Conservation (phyloP, 148 eudicot species). For the Polygonum aviculare region DNA sequence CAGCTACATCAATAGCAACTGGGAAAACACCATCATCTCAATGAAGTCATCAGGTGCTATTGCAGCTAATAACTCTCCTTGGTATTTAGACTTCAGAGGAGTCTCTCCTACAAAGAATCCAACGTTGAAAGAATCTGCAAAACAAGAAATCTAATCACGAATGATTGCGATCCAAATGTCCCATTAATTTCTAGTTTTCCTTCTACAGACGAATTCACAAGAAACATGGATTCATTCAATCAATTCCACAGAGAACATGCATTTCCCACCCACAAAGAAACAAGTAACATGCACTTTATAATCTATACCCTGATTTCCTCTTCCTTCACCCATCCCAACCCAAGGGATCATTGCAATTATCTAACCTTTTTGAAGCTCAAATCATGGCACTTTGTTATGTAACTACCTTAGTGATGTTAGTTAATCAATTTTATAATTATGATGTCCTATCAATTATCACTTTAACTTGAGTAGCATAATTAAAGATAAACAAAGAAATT, state of each 20-base stretch:
- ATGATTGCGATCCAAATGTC: neutral
- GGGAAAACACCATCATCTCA: conserved; percentile 53
- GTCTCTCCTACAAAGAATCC: conserved; percentile 26
- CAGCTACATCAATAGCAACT: conserved; percentile 53
- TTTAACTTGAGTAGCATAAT: too few species aligned
- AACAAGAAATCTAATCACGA: neutral
- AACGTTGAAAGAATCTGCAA: neutral
- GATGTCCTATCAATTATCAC: too few species aligned
- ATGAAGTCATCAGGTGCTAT: conserved; percentile 49
- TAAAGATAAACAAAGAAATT: too few species aligned
- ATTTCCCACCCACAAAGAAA: too few species aligned
- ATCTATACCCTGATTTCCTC: neutral
- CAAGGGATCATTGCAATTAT: neutral
- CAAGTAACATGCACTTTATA: neutral
- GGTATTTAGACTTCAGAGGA: conserved; percentile 38
- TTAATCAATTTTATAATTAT: neutral
- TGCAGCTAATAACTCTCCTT: conserved; percentile 43
- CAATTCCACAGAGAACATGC: too few species aligned
- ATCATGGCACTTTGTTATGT: neutral
- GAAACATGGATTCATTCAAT: too few species aligned
- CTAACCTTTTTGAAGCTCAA: neutral
- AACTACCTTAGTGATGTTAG: neutral
- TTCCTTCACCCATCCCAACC: neutral
- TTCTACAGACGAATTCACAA: neutral
- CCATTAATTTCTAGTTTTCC: neutral